Percentiles rank a stretch among this genome's conserved stretches.
phyloP scores from a whole-genome alignment of 1,139 yeast species.

The Sugiyamaella novakii region DNA sequence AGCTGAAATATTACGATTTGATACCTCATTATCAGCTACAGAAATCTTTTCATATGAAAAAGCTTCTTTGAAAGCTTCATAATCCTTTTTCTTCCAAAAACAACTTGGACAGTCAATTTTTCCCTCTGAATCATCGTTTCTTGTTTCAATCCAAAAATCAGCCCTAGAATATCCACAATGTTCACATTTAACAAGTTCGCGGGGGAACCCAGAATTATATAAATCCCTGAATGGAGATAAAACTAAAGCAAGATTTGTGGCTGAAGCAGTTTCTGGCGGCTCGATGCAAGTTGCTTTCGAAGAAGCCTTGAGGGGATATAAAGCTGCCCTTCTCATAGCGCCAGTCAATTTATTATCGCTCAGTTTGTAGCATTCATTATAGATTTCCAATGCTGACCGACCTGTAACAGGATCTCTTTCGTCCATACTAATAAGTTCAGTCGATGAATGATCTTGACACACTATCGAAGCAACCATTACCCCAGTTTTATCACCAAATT shows the following conservation, averaged over 20 bases:
- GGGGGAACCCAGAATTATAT: conserved; percentile 1
- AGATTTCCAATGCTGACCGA: conserved; percentile 39
- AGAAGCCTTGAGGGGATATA: not conserved
- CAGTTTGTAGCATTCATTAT: conserved; percentile 35
- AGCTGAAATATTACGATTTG: not conserved
- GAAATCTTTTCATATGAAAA: conserved; percentile 16
- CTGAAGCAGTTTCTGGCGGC: not conserved
- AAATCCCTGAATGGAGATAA: conserved; percentile 9
- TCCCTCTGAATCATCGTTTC: conserved; percentile 5
- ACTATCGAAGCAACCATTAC: conserved; percentile 39
- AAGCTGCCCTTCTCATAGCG: conserved; percentile 30
- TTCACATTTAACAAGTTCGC: not conserved
- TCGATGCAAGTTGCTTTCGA: not conserved
- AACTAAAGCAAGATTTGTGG: conserved; percentile 6
- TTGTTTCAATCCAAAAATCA: conserved; percentile 14
- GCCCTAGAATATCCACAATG: conserved; percentile 11
- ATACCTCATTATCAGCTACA: not conserved
- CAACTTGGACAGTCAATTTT: conserved; percentile 22
- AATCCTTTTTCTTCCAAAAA: conserved; percentile 25
- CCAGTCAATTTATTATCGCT: conserved; percentile 31
- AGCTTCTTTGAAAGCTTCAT: conserved; percentile 21
- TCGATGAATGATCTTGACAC: conserved; percentile 36
- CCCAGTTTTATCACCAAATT: conserved; percentile 45
- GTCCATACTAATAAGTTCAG: conserved; percentile 25
- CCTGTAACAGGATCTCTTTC: conserved; percentile 32